A percentile compares a stretch with the other conserved stretches of the same genome.
phyloP scores from a whole-genome alignment of 2,329 filamentous ascomycete genomes.

The Erysiphe pulchra region DNA sequence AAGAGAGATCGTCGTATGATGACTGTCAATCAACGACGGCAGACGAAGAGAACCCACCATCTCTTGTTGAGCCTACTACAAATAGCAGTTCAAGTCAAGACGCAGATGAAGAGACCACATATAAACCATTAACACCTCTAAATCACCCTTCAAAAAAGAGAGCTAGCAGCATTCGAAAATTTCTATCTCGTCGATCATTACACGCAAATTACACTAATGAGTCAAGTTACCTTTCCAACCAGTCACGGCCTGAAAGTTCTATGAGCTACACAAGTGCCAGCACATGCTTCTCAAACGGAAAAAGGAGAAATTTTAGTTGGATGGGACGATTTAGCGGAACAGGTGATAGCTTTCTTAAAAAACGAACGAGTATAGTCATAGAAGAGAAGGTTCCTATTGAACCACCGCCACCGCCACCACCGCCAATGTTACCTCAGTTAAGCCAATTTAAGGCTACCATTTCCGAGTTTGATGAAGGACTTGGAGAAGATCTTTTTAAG shows the following conservation, averaged over 20 bases:
- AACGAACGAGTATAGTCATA: conserved; percentile 9
- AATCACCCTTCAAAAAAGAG: conserved; percentile 10
- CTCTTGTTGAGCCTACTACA: not conserved
- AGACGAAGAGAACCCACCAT: conserved; percentile 1
- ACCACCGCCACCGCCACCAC: conserved; percentile 8
- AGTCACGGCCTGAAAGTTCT: conserved; percentile 11
- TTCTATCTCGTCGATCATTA: conserved; percentile 14
- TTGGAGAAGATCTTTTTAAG: conserved; percentile 15
- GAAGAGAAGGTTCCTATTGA: conserved; percentile 6
- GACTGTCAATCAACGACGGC: conserved; percentile 2
- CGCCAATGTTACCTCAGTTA: conserved; percentile 13
- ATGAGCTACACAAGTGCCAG: conserved; percentile 7
- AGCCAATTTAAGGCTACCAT: conserved; percentile 12
- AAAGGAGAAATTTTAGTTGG: conserved; percentile 12
- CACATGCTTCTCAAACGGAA: conserved; percentile 4
- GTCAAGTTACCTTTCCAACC: conserved; percentile 6
- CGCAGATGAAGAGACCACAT: not conserved
- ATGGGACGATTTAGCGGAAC: conserved; percentile 9
- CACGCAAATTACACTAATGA: conserved; percentile 12
- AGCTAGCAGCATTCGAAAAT: conserved; percentile 15
- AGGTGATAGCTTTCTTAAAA: conserved; percentile 1
- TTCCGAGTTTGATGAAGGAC: conserved; percentile 9
- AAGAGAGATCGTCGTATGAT: conserved; percentile 7
- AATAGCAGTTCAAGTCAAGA: conserved; percentile 1
- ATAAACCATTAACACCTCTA: conserved; percentile 5